Evolutionary conservation across 2,329 filamentous ascomycete genomes (phyloP).

Genomic region (Trichoderma simmonsii): DNA sequence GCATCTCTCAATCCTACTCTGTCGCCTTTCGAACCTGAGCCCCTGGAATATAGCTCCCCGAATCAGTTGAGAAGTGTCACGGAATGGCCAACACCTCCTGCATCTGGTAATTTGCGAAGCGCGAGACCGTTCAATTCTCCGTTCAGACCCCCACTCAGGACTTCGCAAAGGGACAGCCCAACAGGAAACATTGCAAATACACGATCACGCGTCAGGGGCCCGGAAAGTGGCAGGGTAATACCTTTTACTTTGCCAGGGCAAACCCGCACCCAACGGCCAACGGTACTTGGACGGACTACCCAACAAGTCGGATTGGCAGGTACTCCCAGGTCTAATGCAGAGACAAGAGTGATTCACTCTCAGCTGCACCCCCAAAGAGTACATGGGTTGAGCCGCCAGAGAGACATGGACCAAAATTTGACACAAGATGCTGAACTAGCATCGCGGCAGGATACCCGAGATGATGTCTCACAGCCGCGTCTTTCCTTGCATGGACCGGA

Average conservation of each 20-base stretch:
- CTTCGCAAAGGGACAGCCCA: not conserved
- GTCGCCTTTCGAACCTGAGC: not conserved
- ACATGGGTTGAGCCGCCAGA: not conserved
- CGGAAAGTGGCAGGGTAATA: not conserved
- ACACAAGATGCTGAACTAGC: not conserved
- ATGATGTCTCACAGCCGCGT: not conserved
- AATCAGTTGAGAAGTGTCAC: not conserved
- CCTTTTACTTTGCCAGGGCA: not conserved
- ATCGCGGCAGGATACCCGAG: not conserved
- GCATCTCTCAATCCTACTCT: not conserved
- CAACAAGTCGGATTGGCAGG: not conserved
- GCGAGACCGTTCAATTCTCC: slow-evolving; percentile 11
- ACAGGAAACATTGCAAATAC: not conserved
- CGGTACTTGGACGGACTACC: not conserved
- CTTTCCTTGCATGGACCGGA: not conserved
- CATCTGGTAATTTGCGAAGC: slow-evolving; percentile 23
- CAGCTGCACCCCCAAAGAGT: not conserved
- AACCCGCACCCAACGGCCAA: not conserved
- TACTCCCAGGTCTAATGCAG: not conserved
- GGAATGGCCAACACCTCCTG: slow-evolving; percentile 27
- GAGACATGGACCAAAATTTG: not conserved
- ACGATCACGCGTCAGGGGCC: not conserved
- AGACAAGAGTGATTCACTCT: not conserved
- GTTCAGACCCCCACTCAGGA: not conserved
- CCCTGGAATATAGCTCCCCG: not conserved